Evolutionary conservation across 2,329 filamentous ascomycete species (phyloP).

Genomic region (Talaromyces sp.): DNA sequence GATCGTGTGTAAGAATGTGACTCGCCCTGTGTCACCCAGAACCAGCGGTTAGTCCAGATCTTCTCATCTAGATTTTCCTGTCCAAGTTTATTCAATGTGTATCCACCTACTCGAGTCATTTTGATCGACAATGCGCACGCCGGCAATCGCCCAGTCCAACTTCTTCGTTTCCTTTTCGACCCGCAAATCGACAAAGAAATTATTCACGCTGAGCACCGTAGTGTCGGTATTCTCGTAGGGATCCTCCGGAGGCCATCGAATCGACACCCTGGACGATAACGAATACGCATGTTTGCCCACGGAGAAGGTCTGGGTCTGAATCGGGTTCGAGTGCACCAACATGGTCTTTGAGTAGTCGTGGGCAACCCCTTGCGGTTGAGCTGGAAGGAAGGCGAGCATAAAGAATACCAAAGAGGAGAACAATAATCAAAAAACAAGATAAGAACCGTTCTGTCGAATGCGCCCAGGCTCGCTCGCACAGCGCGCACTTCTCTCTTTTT

Average conservation of each 20-base stretch:
- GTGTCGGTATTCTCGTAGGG: constrained; percentile 41
- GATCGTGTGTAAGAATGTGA: constrained; percentile 10
- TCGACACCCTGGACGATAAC: constrained; percentile 36
- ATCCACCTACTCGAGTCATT: constrained; percentile 7
- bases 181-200: constrained; percentile 41
- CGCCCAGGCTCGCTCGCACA: too few relatives aligned
- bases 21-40: constrained; percentile 1
- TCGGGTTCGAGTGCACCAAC: constrained; percentile 7
- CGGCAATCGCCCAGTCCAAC: constrained; percentile 42
- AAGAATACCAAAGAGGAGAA: background rate
- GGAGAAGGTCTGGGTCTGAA: constrained; percentile 9
- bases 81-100: background rate
- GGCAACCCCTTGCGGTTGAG: background rate
- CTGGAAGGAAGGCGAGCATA: background rate
- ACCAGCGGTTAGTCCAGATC: background rate
- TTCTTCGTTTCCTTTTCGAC: constrained; percentile 28
- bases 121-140: constrained; percentile 31
- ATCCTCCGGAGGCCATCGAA: constrained; percentile 39
- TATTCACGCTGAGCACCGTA: constrained; percentile 37
- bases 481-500: too few relatives aligned
- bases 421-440: background rate
- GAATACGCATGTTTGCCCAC: constrained; percentile 11
- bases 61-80: too few relatives aligned
- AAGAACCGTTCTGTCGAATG: background rate
- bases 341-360: background rate